These are phyloP conservation scores for Coprinopsis sp. DNA, from an alignment of 768 basidiomycete species.

Conservation along the genomic window DNA sequence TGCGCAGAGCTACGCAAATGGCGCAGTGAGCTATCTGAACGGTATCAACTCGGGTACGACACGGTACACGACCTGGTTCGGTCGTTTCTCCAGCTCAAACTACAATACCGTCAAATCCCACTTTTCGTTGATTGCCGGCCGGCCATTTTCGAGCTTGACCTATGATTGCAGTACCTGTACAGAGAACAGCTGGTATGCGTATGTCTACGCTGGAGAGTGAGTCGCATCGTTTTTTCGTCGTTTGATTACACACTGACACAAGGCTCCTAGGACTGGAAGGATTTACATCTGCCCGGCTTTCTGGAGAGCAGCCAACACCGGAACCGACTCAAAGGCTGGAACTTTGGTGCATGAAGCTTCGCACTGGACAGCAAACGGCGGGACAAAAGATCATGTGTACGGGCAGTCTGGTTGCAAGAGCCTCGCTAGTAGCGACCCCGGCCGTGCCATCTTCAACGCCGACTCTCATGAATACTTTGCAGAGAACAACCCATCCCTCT, in stretches of 20 bases:
- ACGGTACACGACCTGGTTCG: conserved; percentile 52
- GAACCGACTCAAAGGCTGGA: conserved; percentile 44
- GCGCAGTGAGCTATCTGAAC: conserved; percentile 26
- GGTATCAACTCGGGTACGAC: conserved; percentile 31
- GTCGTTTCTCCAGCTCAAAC: conserved; percentile 33
- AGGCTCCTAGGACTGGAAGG: conserved; percentile 25
- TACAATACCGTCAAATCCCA: conserved; percentile 35
- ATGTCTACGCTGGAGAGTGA: conserved; percentile 21
- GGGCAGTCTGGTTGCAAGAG: conserved; percentile 39
- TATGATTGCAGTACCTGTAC: conserved; percentile 40
- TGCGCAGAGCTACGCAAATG: conserved; percentile 36
- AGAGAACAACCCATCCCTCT: conserved; percentile 40
- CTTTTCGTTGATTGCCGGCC: conserved; percentile 31
- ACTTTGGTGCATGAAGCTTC: conserved; percentile 39
- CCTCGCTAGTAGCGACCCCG: conserved; percentile 39
- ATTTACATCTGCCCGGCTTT: conserved; percentile 47
- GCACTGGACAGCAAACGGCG: conserved; percentile 40
- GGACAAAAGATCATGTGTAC: conserved; percentile 42
- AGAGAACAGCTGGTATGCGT: conserved; percentile 30
- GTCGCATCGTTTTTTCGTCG: background rate
- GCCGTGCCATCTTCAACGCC: conserved; percentile 35
- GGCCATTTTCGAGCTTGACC: conserved; percentile 26
- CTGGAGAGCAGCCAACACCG: conserved; percentile 41
- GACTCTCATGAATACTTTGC: conserved; percentile 46
- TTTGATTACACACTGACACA: no score